phyloP scores from a whole-genome alignment of 306 rosid species.

The Pterocarpus santalinus region DNA sequence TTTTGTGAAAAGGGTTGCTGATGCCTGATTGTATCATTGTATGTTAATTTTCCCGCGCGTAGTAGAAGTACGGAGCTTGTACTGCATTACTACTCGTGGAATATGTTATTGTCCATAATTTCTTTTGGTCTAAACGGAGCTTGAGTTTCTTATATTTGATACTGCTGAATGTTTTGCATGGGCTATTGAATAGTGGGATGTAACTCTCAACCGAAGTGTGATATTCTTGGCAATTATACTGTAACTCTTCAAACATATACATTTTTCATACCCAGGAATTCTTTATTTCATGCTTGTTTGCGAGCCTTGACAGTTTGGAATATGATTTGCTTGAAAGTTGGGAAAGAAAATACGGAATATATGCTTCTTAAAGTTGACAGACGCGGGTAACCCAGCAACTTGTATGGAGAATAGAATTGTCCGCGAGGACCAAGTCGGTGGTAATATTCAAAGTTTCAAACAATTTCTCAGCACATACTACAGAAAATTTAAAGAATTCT shows the following conservation, averaged over 20 bases:
- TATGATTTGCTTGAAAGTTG: conserved; percentile 15
- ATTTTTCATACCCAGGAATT: conserved; percentile 25
- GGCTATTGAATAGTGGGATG: conserved; percentile 16
- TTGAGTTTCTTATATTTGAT: conserved; percentile 26
- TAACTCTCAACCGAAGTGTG: conserved; percentile 5
- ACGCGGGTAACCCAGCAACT: not conserved
- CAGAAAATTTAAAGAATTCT: not conserved
- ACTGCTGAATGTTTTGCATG: conserved; percentile 7
- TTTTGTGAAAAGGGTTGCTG: conserved; percentile 55
- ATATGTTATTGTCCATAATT: conserved; percentile 36
- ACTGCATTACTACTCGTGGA: conserved; percentile 39
- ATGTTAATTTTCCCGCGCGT: conserved; percentile 39
- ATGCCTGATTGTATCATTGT: conserved; percentile 47
- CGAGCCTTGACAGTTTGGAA: conserved; percentile 19
- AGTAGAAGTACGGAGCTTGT: conserved; percentile 50
- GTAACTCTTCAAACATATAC: conserved; percentile 20
- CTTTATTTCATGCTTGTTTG: conserved; percentile 43
- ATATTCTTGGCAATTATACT: conserved; percentile 37
- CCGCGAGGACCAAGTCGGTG: conserved; percentile 15
- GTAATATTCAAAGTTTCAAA: conserved; percentile 19
- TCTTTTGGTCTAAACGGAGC: conserved; percentile 21
- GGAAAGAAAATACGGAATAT: conserved; percentile 29
- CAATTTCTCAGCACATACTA: not conserved
- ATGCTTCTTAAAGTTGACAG: conserved; percentile 25
- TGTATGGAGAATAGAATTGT: not conserved